These are phyloP conservation scores for Trichoderma sp. DNA, from an alignment of 2,329 filamentous ascomycete genomes.

Conservation along the genomic window DNA sequence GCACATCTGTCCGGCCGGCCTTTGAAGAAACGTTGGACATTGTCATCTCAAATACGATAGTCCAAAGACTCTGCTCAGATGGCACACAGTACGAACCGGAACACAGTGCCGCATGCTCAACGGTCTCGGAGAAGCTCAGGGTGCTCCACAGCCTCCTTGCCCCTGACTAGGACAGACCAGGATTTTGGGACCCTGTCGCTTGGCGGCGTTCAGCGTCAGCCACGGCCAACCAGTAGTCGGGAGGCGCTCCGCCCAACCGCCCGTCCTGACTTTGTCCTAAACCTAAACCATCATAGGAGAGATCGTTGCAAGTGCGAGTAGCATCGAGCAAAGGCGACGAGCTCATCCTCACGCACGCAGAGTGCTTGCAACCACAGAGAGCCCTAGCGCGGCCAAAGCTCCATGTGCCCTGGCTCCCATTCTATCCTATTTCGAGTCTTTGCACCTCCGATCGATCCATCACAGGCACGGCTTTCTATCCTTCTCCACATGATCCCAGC, in stretches of 20 bases:
- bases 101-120: slow-evolving; percentile 22
- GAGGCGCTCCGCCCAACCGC: slow-evolving; percentile 24
- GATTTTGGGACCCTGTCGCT: slow-evolving; percentile 24
- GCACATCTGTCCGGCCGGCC: background rate
- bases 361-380: slow-evolving; percentile 6
- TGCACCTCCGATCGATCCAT: slow-evolving; percentile 18
- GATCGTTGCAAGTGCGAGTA: slow-evolving; percentile 18
- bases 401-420: slow-evolving; percentile 2
- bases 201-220: slow-evolving; percentile 19
- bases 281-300: slow-evolving; percentile 24
- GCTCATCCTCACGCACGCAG: slow-evolving; percentile 21
- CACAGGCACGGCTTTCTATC: slow-evolving; percentile 11
- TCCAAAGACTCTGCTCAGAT: background rate
- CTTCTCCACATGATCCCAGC: slow-evolving; percentile 18
- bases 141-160: slow-evolving; percentile 22
- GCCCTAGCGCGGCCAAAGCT: slow-evolving; percentile 2
- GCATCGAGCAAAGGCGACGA: slow-evolving; percentile 13
- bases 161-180: slow-evolving; percentile 29
- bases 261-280: slow-evolving; percentile 10
- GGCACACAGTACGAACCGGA: slow-evolving; percentile 8
- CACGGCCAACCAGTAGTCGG: slow-evolving; percentile 25
- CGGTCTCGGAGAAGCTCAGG: slow-evolving; percentile 19
- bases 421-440: slow-evolving; percentile 8
- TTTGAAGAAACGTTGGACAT: background rate
- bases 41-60: background rate